phyloP scores from a whole-genome alignment of 768 basidiomycete genomes.

The Chiua virens region DNA sequence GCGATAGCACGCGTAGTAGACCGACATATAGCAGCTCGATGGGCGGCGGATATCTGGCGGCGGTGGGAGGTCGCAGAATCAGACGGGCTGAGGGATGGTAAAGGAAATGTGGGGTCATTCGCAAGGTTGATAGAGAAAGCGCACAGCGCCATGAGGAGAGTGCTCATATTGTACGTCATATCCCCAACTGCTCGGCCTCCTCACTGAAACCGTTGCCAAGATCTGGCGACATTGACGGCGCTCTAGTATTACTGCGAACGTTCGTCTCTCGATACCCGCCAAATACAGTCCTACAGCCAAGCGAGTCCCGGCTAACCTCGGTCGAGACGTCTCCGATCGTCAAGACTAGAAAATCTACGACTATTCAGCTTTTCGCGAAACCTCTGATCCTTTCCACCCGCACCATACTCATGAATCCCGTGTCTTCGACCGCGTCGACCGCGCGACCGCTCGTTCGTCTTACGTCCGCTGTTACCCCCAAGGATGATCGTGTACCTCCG shows the following conservation, averaged over 20 bases:
- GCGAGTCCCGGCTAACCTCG: conserved; percentile 1
- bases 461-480: conserved; percentile 53
- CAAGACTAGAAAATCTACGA: conserved; percentile 1
- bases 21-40: conserved; percentile 45
- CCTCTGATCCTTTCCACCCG: conserved; percentile 57
- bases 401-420: conserved; percentile 42
- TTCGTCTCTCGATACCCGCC: conserved; percentile 73
- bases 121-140: conserved; percentile 65
- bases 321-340: not conserved
- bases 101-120: conserved; percentile 18
- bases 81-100: conserved; percentile 30
- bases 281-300: conserved; percentile 40
- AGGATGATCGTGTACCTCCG: conserved; percentile 81
- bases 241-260: conserved; percentile 53
- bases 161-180: conserved; percentile 56
- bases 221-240: conserved; percentile 49
- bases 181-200: not conserved
- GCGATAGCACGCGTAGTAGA: conserved; percentile 44
- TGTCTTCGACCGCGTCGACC: conserved; percentile 22
- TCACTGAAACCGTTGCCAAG: conserved; percentile 29
- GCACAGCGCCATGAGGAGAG: conserved; percentile 66
- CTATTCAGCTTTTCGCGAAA: conserved; percentile 35
- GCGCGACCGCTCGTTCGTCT: conserved; percentile 71
- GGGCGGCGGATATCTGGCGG: conserved; percentile 64
- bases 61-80: conserved; percentile 58